phyloP scores from a whole-genome alignment of 768 basidiomycete species.

The Leccinum subtestaceum region DNA sequence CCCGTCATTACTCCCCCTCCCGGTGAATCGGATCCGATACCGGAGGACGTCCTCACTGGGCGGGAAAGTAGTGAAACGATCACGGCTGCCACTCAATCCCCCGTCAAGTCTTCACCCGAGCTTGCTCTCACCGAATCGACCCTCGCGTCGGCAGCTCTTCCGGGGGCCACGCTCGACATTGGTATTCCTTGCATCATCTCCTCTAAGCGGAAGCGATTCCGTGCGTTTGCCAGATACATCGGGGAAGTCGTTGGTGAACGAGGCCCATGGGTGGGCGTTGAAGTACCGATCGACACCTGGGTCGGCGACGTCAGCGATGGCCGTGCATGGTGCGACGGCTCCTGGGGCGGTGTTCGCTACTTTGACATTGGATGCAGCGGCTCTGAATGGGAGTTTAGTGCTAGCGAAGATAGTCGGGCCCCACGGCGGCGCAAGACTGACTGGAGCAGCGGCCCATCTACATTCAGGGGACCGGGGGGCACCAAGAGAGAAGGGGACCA shows the following conservation, averaged over 20 bases:
- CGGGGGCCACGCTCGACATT: conserved; percentile 74
- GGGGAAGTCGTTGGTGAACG: conserved; percentile 79
- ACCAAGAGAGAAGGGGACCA: conserved; percentile 60
- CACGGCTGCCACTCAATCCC: conserved; percentile 21
- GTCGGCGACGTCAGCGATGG: conserved; percentile 50
- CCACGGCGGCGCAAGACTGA: conserved; percentile 25
- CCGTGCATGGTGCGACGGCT: conserved; percentile 86
- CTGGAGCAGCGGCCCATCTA: conserved; percentile 31
- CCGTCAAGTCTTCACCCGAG: conserved; percentile 18
- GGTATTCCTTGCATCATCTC: conserved; percentile 91
- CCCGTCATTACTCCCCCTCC: conserved; percentile 8
- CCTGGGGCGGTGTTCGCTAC: conserved; percentile 77
- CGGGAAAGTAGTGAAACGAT: conserved; percentile 28
- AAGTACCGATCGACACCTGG: conserved; percentile 69
- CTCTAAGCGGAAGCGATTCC: conserved; percentile 78
- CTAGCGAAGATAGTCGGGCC: conserved; percentile 37
- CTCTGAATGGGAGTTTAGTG: conserved; percentile 64
- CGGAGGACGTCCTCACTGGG: conserved; percentile 22
- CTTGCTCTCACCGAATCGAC: conserved; percentile 25
- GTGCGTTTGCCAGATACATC: conserved; percentile 84
- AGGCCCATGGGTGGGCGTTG: conserved; percentile 90
- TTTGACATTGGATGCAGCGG: conserved; percentile 68
- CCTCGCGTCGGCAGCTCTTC: conserved; percentile 21
- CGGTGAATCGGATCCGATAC: conserved; percentile 12
- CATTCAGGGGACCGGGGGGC: conserved; percentile 34